Evolutionary conservation across 352 stramenopile species (phyloP).

Genomic region (Globisporangium okanoganense): DNA sequence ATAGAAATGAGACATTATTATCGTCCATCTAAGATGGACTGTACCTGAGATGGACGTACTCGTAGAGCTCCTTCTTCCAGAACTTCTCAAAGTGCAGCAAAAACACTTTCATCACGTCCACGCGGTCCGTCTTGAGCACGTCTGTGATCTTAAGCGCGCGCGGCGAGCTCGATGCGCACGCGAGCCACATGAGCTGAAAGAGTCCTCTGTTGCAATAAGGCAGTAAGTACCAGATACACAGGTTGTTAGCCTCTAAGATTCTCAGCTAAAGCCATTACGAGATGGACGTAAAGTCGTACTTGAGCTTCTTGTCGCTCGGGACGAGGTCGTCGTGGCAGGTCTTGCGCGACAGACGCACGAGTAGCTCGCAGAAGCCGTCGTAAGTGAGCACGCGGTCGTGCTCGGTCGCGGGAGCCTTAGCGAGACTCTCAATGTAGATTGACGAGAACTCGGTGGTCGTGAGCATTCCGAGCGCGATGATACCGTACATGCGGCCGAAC

Average conservation of each 20-base stretch:
- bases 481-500: conserved; percentile 65
- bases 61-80: conserved; percentile 72
- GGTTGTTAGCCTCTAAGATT: no score
- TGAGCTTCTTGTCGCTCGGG: conserved; percentile 48
- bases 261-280: no score
- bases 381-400: conserved; percentile 62
- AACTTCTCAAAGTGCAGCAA: conserved; percentile 75
- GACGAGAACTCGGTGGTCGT: conserved; percentile 75
- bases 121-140: conserved; percentile 65
- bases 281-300: conserved; percentile 39
- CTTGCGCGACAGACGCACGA: conserved; percentile 58
- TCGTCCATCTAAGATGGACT: neutral
- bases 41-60: conserved; percentile 30
- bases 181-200: conserved; percentile 84
- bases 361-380: conserved; percentile 56
- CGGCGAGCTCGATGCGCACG: conserved; percentile 46
- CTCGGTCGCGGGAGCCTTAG: conserved; percentile 47
- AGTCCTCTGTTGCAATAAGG: no score
- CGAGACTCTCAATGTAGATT: conserved; percentile 72
- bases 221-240: no score
- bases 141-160: conserved; percentile 60
- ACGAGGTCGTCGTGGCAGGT: conserved; percentile 30
- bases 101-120: conserved; percentile 61
- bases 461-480: conserved; percentile 72
- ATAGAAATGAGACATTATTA: neutral